These are phyloP conservation scores for Digitaria exilis DNA, from an alignment of 202 grass and related monocot genomes.

Conservation along the genomic window DNA sequence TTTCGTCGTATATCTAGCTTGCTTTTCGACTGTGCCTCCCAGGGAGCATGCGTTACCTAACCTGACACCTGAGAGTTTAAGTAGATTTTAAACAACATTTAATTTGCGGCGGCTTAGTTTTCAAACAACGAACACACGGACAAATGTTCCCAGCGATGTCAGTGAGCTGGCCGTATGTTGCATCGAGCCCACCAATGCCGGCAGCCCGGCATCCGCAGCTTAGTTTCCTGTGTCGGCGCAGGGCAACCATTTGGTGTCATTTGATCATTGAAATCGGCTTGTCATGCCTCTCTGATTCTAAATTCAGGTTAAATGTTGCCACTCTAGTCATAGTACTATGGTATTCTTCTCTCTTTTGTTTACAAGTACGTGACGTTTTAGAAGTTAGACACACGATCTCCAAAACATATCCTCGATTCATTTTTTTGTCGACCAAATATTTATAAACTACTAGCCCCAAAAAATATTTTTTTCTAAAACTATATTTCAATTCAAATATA, in stretches of 20 bases:
- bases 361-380: neutral
- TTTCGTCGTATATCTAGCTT: conserved; percentile 21
- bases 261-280: neutral
- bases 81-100: neutral
- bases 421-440: neutral
- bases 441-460: neutral
- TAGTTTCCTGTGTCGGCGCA: conserved; percentile 1
- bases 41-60: neutral
- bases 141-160: conserved; percentile 44
- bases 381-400: neutral
- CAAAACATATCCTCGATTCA: neutral
- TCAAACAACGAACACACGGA: conserved; percentile 24
- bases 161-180: neutral
- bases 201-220: neutral
- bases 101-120: neutral
- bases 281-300: neutral
- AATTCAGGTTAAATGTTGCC: neutral
- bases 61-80: neutral
- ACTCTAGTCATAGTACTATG: neutral
- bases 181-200: conserved; percentile 43
- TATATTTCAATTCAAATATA: neutral
- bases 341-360: neutral
- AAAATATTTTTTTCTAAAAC: neutral
- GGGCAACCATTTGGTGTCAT: conserved; percentile 12
- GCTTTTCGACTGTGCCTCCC: neutral